Evolutionary conservation across 192 early-diverging fungal species (phyloP), one percentile per base, ranked within the genome.

Genomic region (Backusella circina): DNA sequence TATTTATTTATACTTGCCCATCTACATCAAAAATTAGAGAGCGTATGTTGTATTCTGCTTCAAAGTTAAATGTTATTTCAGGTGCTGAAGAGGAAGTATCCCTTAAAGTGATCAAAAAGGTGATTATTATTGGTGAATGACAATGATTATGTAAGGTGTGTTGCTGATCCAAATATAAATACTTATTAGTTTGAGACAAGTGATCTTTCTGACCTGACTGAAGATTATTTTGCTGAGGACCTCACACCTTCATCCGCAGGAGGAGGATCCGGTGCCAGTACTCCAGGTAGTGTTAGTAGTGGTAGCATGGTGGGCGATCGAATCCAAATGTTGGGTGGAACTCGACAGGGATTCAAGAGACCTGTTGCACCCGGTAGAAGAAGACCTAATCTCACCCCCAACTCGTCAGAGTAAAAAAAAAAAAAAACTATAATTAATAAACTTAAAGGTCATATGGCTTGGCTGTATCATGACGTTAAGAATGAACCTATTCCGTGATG

Each of bases 1-100:
- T 95, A n/a, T 97, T 97, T 80, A 84, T 93, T 70, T 96, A 94
- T 79, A 90, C 90, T 30, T 99, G 96, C 75, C 96, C 97, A 9
- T 82, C 89, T 30, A 71, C 81, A 8, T 91, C 93, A 67, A 95
- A 94, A 80, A 91, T 99, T 71, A 90, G 93, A 44, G 88, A 94
- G 57, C 86, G 92, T n/a, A 99, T 98, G 97, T 73, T 96, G 36
- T 97, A 95, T 81, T 95, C 95, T 10, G 88, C 95, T 0, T 92
- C 89, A 61, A 87, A 91, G 54, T 78, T 83, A 21, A 89, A 84
- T 35, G 85, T 95, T 23, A 73, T 93, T 47, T 74, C 81, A 9
- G 83, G 72, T 50, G 86, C 90, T 26, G 86, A 90, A 79, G 83
- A 84, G 3, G 81, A 85, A 21, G 74, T 86, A 50, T 86, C 80